A percentile compares a stretch with the other conserved stretches of the same genome.
Conservation (phyloP, 2,329 filamentous ascomycete genomes). For the Epichloe sibirici region DNA sequence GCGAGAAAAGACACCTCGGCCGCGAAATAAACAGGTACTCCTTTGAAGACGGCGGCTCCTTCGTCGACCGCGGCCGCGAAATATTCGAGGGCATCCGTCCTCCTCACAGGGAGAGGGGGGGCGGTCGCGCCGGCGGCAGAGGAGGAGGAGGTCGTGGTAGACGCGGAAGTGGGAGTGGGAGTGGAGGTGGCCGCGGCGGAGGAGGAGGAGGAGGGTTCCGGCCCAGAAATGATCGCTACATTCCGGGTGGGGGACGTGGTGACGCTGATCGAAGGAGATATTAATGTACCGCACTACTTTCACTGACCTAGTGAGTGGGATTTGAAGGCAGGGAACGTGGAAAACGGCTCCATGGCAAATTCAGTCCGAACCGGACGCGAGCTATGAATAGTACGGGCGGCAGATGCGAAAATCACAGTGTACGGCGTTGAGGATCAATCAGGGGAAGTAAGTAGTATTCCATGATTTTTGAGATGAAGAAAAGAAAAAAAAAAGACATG, state of each 20-base stretch:
- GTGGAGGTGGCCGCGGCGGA: conserved; percentile 15
- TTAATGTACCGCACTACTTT: background rate
- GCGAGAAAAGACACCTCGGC: conserved; percentile 29
- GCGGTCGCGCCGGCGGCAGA: conserved; percentile 16
- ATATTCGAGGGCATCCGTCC: conserved; percentile 53
- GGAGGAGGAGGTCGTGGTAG: conserved; percentile 17
- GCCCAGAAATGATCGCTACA: conserved; percentile 11
- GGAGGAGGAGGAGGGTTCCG: conserved; percentile 17
- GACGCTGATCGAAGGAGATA: background rate
- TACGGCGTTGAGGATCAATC: too few species aligned
- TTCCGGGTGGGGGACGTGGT: conserved; percentile 7
- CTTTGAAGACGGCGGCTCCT: conserved; percentile 52
- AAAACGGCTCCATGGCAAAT: too few species aligned
- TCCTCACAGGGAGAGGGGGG: conserved; percentile 36
- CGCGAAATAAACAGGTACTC: conserved; percentile 55
- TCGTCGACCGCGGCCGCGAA: conserved; percentile 64
- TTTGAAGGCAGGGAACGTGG: too few species aligned
- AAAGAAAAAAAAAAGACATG: too few species aligned
- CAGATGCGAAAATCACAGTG: too few species aligned
- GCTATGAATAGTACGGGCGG: too few species aligned
- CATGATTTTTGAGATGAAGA: too few species aligned
- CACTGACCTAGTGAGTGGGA: too few species aligned
- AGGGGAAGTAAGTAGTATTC: too few species aligned
- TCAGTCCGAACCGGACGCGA: too few species aligned
- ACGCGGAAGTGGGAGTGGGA: conserved; percentile 14